A percentile compares a stretch with the other conserved stretches of the same genome.
These are phyloP conservation scores for Citrus unshiu DNA, from an alignment of 345 rosid species.

Conservation along the genomic window DNA sequence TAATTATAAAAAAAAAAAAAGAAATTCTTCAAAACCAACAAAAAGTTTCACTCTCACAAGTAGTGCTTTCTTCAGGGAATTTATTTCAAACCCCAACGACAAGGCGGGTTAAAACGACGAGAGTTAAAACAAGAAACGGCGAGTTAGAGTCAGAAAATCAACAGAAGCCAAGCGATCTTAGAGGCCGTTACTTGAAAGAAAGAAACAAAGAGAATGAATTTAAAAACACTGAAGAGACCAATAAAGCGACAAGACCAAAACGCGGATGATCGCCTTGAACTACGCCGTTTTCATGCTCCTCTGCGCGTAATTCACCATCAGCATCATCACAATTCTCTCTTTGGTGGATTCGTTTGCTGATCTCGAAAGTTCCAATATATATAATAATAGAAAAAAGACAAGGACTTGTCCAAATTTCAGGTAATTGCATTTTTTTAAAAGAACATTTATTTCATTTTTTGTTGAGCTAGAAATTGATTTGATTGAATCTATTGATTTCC, in stretches of 20 bases:
- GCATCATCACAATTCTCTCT: neutral
- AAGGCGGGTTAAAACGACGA: neutral
- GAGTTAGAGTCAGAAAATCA: neutral
- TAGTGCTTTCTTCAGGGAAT: neutral
- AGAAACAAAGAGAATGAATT: constrained; percentile 6
- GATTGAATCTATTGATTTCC: neutral
- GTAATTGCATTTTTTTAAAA: neutral
- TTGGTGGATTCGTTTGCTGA: constrained; percentile 6
- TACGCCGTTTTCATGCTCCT: constrained; percentile 12
- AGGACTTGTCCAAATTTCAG: neutral
- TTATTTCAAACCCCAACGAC: neutral
- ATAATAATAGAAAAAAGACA: neutral
- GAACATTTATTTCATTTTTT: neutral
- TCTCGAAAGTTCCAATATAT: constrained; percentile 3
- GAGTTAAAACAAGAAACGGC: neutral
- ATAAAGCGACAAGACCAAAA: constrained; percentile 3
- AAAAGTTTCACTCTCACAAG: neutral
- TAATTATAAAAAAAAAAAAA: neutral
- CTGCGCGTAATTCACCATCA: neutral
- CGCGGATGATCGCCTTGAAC: constrained; percentile 17
- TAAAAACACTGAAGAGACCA: constrained; percentile 5
- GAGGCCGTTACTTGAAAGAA: constrained; percentile 14
- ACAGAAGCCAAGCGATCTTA: neutral
- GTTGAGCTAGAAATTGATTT: neutral
- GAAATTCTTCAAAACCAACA: neutral